Base-by-base conservation (phyloP, 805 yeast species). In the Jamesozyma lodderae region DNA sequence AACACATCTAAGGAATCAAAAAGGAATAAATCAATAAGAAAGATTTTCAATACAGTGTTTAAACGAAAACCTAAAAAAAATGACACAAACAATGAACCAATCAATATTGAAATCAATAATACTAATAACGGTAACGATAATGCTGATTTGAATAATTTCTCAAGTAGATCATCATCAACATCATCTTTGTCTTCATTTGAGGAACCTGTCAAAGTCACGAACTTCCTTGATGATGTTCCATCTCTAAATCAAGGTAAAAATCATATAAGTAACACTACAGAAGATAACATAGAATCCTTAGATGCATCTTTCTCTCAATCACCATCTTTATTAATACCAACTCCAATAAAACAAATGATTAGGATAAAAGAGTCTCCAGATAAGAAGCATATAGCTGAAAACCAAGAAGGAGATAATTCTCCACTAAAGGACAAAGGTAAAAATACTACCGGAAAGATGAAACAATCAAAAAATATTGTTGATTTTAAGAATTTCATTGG, bases 311-410 rank as follows among this genome's bases (percentile, higher is more conserved):
- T 38, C 13, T 43, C 45, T 33, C n/a, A n/a, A n/a, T 40, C 44
- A 14, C 43, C 51, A 10, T 49, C 57, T 2, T 43, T 51, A 27
- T 47, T 44, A 14, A 38, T 53, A 14, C 49, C 51, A 11, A 48
- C 58, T 3, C 57, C 58, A 13, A 47, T 53, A 16, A 52, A 51
- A 33, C 49, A 48, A 32, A 40, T 53, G 3, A 51, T 53, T 28
- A 40, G 52, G 17, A 42, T 49, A 7, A 43, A 43, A 22, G 45
- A 41, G 31, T 43, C 56, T 3, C 56, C 57, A 9, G 46, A 44
- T 10, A 40, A 44, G 13, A 36, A 36, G 8, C n/a, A n/a, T n/a
- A n/a, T n/a, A n/a, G n/a, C n/a, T n/a, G n/a, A n/a, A n/a, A n/a
- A n/a, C n/a, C n/a, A n/a, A n/a, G n/a, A n/a, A n/a, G n/a, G n/a